phyloP scores from a whole-genome alignment of 352 stramenopile genomes.

The Globisporangium polare region DNA sequence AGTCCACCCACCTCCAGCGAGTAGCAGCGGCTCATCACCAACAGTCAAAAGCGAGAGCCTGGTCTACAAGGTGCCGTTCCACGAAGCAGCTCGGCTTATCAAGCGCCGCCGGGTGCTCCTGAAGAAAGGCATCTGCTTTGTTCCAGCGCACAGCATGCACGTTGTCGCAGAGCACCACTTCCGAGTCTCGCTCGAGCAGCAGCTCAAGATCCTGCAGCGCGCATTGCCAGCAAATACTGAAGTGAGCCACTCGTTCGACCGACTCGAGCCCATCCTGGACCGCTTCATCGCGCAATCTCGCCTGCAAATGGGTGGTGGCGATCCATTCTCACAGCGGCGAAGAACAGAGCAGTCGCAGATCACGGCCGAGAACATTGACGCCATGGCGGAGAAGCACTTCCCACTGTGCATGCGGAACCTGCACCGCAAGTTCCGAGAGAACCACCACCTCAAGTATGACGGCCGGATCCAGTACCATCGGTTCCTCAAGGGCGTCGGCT shows the following conservation, averaged over 20 bases:
- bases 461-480: conserved; percentile 78
- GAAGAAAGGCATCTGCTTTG: conserved; percentile 36
- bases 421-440: conserved; percentile 62
- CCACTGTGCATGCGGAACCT: conserved; percentile 80
- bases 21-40: neutral
- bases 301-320: conserved; percentile 14
- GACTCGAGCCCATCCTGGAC: conserved; percentile 30
- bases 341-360: conserved; percentile 21
- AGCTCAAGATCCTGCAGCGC: conserved; percentile 41
- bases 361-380: conserved; percentile 77
- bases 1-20: neutral
- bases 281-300: conserved; percentile 32
- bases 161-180: conserved; percentile 44
- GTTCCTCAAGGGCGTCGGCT: conserved; percentile 82
- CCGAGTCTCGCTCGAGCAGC: conserved; percentile 19
- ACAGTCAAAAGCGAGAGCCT: neutral
- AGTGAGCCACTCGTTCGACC: neutral
- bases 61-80: conserved; percentile 48
- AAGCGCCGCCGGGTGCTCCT: conserved; percentile 40
- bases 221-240: conserved; percentile 35
- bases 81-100: conserved; percentile 34
- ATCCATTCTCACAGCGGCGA: neutral
- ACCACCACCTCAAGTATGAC: conserved; percentile 86
- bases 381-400: conserved; percentile 46
- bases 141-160: conserved; percentile 32